These are phyloP conservation scores for Fraxinus anomala DNA, from an alignment of 257 asterid species.

Conservation along the genomic window DNA sequence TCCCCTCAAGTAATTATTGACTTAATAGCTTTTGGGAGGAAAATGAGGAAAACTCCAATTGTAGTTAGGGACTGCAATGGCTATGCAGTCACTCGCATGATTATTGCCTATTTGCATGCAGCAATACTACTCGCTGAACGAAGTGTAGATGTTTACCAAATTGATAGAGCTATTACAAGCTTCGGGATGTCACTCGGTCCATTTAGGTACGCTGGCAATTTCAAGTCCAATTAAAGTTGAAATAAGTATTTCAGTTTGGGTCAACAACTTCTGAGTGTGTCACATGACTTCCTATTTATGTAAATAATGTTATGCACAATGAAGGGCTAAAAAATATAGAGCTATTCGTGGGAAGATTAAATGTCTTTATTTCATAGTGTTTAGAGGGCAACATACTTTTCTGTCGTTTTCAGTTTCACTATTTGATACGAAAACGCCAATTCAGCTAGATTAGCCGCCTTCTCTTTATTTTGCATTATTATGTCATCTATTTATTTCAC, in stretches of 20 bases:
- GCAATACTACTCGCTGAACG: constrained; percentile 51
- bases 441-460: background rate
- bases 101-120: constrained; percentile 47
- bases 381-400: background rate
- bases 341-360: background rate
- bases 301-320: background rate
- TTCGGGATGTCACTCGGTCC: constrained; percentile 63
- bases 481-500: constrained; percentile 16
- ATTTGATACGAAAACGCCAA: background rate
- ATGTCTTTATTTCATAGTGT: background rate
- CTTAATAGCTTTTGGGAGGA: constrained; percentile 49
- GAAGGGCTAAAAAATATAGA: background rate
- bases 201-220: constrained; percentile 44
- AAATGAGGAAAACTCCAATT: constrained; percentile 53
- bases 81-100: constrained; percentile 46
- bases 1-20: constrained; percentile 50
- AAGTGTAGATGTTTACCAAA: constrained; percentile 47
- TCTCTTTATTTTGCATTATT: background rate
- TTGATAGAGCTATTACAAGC: constrained; percentile 47
- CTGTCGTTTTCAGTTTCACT: constrained; percentile 2
- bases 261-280: background rate
- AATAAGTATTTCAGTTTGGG: background rate
- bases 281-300: background rate
- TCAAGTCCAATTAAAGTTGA: background rate
- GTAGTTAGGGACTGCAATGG: constrained; percentile 46